Conservation (phyloP, 352 stramenopile species). For the Globisporangium yorkense region DNA sequence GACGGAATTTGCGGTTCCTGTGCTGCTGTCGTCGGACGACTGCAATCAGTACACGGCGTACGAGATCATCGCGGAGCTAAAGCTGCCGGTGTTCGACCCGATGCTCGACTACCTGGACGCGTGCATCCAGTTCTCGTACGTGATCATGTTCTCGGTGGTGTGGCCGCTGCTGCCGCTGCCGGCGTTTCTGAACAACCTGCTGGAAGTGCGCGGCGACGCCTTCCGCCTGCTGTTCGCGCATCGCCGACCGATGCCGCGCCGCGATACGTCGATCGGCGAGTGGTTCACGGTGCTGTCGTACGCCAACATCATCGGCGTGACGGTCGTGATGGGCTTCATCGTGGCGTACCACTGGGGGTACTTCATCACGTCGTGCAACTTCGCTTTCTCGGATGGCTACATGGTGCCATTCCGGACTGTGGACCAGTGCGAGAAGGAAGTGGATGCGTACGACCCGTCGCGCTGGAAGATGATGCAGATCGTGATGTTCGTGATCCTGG, state of each 20-base stretch:
- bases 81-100: constrained; percentile 77
- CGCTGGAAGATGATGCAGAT: constrained; percentile 78
- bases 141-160: constrained; percentile 89
- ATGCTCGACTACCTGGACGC: constrained; percentile 86
- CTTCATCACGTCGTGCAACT: constrained; percentile 75
- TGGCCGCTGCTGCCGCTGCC: constrained; percentile 84
- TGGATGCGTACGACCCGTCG: constrained; percentile 18
- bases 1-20: constrained; percentile 60
- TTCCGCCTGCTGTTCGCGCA: constrained; percentile 80
- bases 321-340: constrained; percentile 73
- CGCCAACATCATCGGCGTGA: constrained; percentile 83
- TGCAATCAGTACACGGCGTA: constrained; percentile 85
- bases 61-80: constrained; percentile 79
- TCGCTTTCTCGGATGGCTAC: constrained; percentile 52
- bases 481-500: constrained; percentile 73
- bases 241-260: constrained; percentile 72
- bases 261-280: constrained; percentile 77
- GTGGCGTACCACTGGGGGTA: constrained; percentile 83
- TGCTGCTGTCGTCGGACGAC: constrained; percentile 71
- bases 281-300: constrained; percentile 82
- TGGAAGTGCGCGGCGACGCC: constrained; percentile 81
- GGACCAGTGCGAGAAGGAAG: constrained; percentile 18
- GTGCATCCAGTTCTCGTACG: constrained; percentile 87
- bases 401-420: constrained; percentile 76
- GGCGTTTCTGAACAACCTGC: constrained; percentile 84